These are phyloP conservation scores for Myxozyma nipponensis DNA, from an alignment of 805 yeast genomes.

Conservation along the genomic window DNA sequence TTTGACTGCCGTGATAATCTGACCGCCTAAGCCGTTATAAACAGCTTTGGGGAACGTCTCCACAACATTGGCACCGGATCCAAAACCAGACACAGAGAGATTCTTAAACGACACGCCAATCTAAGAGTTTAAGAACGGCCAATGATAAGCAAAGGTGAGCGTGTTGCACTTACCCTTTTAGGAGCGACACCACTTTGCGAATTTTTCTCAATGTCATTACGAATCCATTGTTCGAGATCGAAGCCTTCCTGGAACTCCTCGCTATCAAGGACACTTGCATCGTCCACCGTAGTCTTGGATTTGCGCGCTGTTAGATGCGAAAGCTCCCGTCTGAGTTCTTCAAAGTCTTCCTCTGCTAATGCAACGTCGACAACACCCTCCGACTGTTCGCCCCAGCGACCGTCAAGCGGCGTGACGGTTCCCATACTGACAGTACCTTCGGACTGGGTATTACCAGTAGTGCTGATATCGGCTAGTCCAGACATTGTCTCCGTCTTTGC, in stretches of 20 bases:
- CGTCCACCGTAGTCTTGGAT: background rate
- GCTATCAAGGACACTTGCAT: background rate
- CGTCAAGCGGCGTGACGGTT: constrained; percentile 9
- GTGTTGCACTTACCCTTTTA: constrained; percentile 12
- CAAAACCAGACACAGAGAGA: constrained; percentile 20
- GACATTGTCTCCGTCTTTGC: too few species aligned
- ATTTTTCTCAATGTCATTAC: constrained; percentile 17
- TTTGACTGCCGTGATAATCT: background rate
- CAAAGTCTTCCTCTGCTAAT: constrained; percentile 17
- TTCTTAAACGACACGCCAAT: constrained; percentile 24
- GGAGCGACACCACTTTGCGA: constrained; percentile 17
- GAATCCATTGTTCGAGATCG: constrained; percentile 23
- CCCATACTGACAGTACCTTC: too few species aligned
- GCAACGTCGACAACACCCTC: constrained; percentile 21
- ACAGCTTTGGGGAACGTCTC: constrained; percentile 17
- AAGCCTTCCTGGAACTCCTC: constrained; percentile 7
- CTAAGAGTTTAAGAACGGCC: constrained; percentile 1
- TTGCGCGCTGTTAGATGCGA: constrained; percentile 5
- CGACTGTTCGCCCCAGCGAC: constrained; percentile 24
- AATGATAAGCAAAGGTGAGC: background rate
- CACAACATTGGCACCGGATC: constrained; percentile 14
- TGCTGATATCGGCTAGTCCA: too few species aligned
- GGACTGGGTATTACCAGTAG: too few species aligned
- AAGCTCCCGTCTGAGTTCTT: constrained; percentile 24
- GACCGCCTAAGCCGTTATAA: constrained; percentile 8